Conservation (phyloP, 352 stramenopile genomes). For the Phytophthora citricola region DNA sequence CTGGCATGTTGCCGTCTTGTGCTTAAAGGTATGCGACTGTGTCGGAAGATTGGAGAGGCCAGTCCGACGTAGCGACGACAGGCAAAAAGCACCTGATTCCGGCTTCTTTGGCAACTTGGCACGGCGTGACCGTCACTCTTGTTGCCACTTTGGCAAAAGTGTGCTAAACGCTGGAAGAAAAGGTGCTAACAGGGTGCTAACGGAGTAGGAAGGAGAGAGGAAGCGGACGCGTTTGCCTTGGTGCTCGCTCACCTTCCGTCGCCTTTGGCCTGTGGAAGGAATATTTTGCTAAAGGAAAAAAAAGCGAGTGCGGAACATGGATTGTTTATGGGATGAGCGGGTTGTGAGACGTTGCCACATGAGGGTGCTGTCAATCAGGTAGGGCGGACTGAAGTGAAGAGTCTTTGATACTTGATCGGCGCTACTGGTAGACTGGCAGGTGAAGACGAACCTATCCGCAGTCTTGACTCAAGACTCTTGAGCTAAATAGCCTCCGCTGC, state of each 20-base stretch:
- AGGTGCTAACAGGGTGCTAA: neutral
- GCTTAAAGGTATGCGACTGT: neutral
- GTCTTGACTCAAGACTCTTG: no score
- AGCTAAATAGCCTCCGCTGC: no score
- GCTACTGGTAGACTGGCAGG: no score
- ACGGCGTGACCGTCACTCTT: neutral
- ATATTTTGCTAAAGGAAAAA: neutral
- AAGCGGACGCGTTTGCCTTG: neutral
- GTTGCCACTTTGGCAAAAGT: no score
- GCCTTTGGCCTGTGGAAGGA: neutral
- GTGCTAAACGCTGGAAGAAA: no score
- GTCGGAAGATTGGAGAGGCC: constrained; percentile 9
- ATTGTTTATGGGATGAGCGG: constrained; percentile 1
- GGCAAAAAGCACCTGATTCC: neutral
- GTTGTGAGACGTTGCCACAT: constrained; percentile 2
- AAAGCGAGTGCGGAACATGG: constrained; percentile 4
- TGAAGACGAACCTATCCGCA: no score
- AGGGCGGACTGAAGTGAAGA: neutral
- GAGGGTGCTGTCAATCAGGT: neutral
- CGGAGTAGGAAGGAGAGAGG: neutral
- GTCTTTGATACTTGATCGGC: no score
- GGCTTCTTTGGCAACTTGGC: neutral
- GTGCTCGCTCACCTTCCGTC: neutral
- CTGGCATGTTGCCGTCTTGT: constrained; percentile 1
- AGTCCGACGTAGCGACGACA: constrained; percentile 14